A percentile compares a stretch with the other conserved stretches of the same genome.
Evolutionary conservation across 306 rosid species (phyloP).

Genomic region (Crataegus laevigata): DNA sequence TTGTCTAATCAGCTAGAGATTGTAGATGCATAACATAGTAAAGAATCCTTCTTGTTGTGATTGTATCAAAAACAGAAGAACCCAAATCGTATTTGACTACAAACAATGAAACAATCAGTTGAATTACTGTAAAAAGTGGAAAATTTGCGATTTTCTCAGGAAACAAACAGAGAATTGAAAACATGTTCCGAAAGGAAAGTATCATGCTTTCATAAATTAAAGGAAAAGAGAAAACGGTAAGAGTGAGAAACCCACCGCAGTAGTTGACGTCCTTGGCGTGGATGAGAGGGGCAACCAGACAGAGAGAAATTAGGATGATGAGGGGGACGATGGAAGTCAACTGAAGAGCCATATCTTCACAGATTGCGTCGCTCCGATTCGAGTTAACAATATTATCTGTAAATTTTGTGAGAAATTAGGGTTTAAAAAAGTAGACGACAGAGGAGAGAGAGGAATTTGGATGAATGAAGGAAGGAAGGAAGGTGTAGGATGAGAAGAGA

Average conservation of each 20-base stretch:
- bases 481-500: too few relatives aligned
- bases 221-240: not conserved
- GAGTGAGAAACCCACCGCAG: conserved; percentile 37
- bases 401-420: not conserved
- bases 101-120: not conserved
- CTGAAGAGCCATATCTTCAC: conserved; percentile 13
- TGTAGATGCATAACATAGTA: not conserved
- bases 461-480: not conserved
- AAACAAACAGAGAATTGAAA: not conserved
- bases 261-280: conserved; percentile 42
- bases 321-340: conserved; percentile 22
- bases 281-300: conserved; percentile 26
- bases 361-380: conserved; percentile 12
- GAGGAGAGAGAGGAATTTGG: not conserved
- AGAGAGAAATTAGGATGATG: conserved; percentile 12
- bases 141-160: not conserved
- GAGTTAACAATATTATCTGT: not conserved
- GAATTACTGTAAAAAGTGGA: not conserved
- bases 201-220: not conserved
- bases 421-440: not conserved
- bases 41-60: not conserved
- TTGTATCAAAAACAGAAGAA: not conserved
- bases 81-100: not conserved
- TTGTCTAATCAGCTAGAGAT: not conserved
- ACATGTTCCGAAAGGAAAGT: not conserved